Percentiles rank a stretch among this genome's conserved stretches.
Evolutionary conservation across 2,329 filamentous ascomycete species (phyloP).

Genomic region (Ceratocystis cacaofunesta): DNA sequence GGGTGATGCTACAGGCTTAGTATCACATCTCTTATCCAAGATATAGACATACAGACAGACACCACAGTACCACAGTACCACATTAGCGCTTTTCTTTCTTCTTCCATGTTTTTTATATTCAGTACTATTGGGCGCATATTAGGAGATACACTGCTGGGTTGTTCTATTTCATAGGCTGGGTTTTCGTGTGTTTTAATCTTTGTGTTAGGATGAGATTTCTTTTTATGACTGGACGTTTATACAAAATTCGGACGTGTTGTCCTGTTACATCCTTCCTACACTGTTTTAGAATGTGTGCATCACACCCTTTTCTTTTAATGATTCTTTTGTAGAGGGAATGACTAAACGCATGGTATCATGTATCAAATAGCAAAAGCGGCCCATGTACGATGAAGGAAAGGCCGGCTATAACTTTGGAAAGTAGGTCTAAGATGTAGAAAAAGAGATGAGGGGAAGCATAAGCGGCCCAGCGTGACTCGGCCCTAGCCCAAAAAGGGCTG

Average conservation of each 20-base stretch:
- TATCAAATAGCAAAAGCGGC: not conserved
- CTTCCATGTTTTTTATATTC: not conserved
- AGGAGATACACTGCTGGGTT: not conserved
- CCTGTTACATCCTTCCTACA: not conserved
- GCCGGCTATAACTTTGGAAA: not conserved
- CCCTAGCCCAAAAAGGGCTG: not conserved
- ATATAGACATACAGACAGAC: conserved; percentile 2
- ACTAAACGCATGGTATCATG: not conserved
- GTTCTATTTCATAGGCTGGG: not conserved
- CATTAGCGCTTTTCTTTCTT: not conserved
- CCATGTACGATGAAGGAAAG: not conserved
- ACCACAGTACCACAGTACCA: not conserved
- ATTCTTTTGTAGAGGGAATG: not conserved
- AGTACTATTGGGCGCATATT: not conserved
- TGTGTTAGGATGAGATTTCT: not conserved
- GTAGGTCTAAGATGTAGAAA: not conserved
- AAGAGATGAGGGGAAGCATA: not conserved
- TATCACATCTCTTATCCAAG: not conserved
- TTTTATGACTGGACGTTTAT: not conserved
- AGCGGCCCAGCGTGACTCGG: not conserved
- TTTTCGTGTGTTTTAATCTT: not conserved
- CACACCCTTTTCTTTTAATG: too few relatives aligned
- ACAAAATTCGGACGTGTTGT: not conserved
- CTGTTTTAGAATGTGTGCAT: not conserved
- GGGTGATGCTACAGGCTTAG: not conserved